These are phyloP conservation scores for Phytophthora nicotianae DNA, from an alignment of 352 stramenopile species.

Conservation along the genomic window DNA sequence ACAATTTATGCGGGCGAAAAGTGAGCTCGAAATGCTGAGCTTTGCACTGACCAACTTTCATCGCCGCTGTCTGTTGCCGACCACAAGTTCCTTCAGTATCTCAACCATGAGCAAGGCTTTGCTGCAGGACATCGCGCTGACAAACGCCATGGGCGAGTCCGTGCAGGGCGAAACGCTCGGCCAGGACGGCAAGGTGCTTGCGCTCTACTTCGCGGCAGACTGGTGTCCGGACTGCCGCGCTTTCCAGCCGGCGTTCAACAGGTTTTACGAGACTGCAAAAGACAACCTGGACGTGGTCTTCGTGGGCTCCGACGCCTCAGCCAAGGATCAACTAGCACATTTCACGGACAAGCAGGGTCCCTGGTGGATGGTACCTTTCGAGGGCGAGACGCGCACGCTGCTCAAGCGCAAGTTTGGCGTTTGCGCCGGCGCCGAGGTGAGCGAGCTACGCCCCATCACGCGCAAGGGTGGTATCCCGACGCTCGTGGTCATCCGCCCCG, in stretches of 20 bases:
- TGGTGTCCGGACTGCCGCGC: conserved; percentile 85
- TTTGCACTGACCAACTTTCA: conserved; percentile 13
- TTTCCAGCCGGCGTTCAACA: conserved; percentile 81
- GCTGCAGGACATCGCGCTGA: conserved; percentile 57
- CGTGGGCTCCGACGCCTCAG: conserved; percentile 71
- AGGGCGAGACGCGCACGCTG: conserved; percentile 57
- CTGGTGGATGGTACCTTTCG: conserved; percentile 83
- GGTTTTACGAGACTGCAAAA: conserved; percentile 66
- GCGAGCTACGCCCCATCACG: conserved; percentile 55
- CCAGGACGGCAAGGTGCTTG: conserved; percentile 56
- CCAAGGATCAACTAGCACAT: conserved; percentile 60
- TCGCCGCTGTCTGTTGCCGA: not conserved
- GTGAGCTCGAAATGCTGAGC: not conserved
- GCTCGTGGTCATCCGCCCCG: conserved; percentile 65
- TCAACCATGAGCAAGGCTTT: conserved; percentile 46
- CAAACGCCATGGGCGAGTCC: conserved; percentile 57
- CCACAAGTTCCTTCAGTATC: not conserved
- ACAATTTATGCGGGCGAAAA: not conserved
- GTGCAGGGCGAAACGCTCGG: conserved; percentile 50
- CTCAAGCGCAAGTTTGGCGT: conserved; percentile 86
- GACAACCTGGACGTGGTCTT: conserved; percentile 77
- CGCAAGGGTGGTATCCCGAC: conserved; percentile 78
- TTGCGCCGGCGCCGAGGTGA: conserved; percentile 70
- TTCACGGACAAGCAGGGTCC: conserved; percentile 73
- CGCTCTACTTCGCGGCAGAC: conserved; percentile 84